A percentile compares a stretch with the other conserved stretches of the same genome.
Evolutionary conservation across 345 rosid genomes (phyloP).

Genomic region (Moricandia arvensis): DNA sequence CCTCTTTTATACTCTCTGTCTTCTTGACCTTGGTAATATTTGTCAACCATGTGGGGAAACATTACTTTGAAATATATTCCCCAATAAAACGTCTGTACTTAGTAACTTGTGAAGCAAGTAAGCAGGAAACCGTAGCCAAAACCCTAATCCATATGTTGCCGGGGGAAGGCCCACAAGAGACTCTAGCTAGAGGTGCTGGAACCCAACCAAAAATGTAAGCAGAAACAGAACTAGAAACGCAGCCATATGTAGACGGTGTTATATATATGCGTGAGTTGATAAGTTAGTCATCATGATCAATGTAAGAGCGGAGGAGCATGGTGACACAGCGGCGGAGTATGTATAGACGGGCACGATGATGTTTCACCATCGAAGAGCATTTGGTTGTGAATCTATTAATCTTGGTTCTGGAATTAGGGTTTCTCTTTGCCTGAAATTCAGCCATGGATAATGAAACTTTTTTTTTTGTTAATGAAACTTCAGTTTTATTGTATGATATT

Average conservation of each 20-base stretch:
- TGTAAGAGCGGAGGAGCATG: conserved; percentile 65
- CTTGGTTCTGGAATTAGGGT: background rate
- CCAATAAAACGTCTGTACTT: background rate
- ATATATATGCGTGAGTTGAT: background rate
- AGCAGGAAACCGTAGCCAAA: conserved; percentile 5
- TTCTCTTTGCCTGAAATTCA: conserved; percentile 31
- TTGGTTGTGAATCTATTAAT: conserved; percentile 46
- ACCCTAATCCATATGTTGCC: background rate
- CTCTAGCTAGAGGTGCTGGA: background rate
- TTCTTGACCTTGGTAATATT: background rate
- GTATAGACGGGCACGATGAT: conserved; percentile 55
- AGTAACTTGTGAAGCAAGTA: conserved; percentile 14
- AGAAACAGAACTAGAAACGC: background rate
- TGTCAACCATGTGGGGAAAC: background rate
- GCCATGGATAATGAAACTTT: conserved; percentile 34
- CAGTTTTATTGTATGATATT: background rate
- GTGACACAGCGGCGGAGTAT: conserved; percentile 64
- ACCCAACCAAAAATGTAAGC: background rate
- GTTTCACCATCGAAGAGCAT: conserved; percentile 53
- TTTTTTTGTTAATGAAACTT: too few relatives aligned
- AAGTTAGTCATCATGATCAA: conserved; percentile 41
- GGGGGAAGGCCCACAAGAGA: background rate
- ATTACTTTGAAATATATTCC: background rate
- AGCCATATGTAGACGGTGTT: background rate
- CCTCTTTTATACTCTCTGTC: background rate